Percentiles rank a stretch among this genome's conserved stretches.
phyloP scores from a whole-genome alignment of 257 asterid genomes.

The Datura wrightii region DNA sequence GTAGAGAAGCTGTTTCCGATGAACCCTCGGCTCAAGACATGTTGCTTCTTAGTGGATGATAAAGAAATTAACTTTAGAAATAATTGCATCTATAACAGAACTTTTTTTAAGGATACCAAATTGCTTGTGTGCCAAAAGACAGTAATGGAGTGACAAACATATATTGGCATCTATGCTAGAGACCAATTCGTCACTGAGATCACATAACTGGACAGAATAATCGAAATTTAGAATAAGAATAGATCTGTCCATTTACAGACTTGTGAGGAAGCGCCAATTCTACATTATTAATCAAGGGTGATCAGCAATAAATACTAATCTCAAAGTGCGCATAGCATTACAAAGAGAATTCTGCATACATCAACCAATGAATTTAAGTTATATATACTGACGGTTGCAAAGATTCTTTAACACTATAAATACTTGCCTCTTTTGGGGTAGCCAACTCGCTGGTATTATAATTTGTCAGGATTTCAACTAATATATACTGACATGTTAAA shows the following conservation, averaged over 20 bases:
- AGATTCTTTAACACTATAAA: background rate
- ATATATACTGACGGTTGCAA: background rate
- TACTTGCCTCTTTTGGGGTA: background rate
- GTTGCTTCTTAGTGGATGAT: background rate
- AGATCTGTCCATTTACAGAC: background rate
- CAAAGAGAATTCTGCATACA: background rate
- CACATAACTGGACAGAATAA: conserved; percentile 9
- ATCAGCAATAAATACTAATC: background rate
- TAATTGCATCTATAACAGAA: background rate
- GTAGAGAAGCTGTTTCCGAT: no score
- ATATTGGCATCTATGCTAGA: background rate
- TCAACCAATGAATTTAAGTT: background rate
- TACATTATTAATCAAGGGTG: background rate
- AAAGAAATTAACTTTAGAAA: background rate
- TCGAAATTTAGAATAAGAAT: background rate
- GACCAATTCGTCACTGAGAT: background rate
- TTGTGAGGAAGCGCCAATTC: background rate
- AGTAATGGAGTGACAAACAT: background rate
- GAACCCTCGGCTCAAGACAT: background rate
- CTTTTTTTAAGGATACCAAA: background rate
- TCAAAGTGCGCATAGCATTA: background rate
- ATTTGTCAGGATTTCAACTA: background rate
- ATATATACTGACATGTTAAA: background rate
- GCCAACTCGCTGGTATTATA: background rate
- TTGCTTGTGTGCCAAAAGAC: background rate